These are phyloP conservation scores for Fusarium anthophilum DNA, from an alignment of 2,329 filamentous ascomycete genomes.

Conservation along the genomic window DNA sequence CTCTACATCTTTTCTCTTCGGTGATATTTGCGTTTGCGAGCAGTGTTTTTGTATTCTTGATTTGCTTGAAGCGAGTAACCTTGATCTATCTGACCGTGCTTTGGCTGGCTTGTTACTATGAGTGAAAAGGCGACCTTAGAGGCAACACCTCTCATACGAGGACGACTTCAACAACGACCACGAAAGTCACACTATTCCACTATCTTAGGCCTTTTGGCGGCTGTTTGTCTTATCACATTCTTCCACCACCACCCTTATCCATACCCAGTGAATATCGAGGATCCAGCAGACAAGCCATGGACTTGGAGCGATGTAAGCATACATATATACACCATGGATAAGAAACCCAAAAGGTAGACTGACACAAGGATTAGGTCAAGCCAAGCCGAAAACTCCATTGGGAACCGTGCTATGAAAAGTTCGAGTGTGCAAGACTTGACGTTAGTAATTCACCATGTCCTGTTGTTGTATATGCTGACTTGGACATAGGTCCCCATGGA, in stretches of 20 bases:
- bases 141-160: conserved; percentile 23
- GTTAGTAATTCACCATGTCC: conserved; percentile 26
- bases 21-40: neutral
- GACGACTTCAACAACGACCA: conserved; percentile 3
- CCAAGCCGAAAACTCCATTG: conserved; percentile 44
- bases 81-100: neutral
- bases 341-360: neutral
- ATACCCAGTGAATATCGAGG: neutral
- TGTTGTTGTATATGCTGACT: neutral
- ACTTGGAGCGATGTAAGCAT: conserved; percentile 40
- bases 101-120: conserved; percentile 13
- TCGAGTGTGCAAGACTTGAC: conserved; percentile 49
- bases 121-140: conserved; percentile 25
- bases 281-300: conserved; percentile 30
- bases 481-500: conserved; percentile 48
- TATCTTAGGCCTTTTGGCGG: conserved; percentile 31
- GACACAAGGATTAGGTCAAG: conserved; percentile 45
- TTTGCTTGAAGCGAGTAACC: neutral
- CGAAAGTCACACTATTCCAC: conserved; percentile 5
- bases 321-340: neutral
- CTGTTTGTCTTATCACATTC: conserved; percentile 30
- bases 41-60: neutral
- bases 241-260: conserved; percentile 31
- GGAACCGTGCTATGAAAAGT: conserved; percentile 46
- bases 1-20: neutral